Evolutionary conservation across 768 basidiomycete species (phyloP), one percentile per base, ranked within the genome.

Genomic region (Psilocybe cyanescens): DNA sequence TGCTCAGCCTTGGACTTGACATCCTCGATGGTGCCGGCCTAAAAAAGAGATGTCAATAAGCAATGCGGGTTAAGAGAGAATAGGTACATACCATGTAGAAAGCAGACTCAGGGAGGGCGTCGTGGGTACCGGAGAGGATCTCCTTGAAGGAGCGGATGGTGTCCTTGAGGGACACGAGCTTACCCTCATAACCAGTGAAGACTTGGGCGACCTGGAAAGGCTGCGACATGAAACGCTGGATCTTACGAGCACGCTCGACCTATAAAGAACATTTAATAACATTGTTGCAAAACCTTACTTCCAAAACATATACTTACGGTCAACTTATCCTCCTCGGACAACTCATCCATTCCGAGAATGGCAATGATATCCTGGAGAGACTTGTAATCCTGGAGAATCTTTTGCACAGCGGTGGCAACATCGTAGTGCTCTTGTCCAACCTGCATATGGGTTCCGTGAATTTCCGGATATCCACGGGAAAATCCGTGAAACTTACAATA

Each of bases 221-320:
- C 82, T 99, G 96, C 68, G 95, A 98, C 97, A 99, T 99, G 93
- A 99, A 98, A 83, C 95, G 92, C 77, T 94, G 95, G 73, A 98
- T 95, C 84, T 97, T 97, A 78, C 95, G 94, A 65, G 95, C 96
- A 78, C 95, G 95, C 82, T 96, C 93, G 81, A 97, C 95, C 90
- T 91, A 60, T 8, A 47, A 41, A n/a, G 61, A 33, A 31, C 53
- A 17, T 48, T 31, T 17, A 24, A 55, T 54, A 8, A 64, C 28
- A 31, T 35, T 4, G 37, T 47, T 44, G 1, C 33, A 11, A n/a
- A 16, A 30, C 4, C 41, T 35, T 3, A 50, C 7, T 31, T 28
- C 46, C 2, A 53, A 30, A 30, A 52, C 60, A 63, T 24, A 24
- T 30, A 82, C 86, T 75, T 79, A 94, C 95, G 67, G 96, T 98